Percentiles rank a stretch among this genome's conserved stretches.
Evolutionary conservation across 148 eudicot genomes (phyloP).

Genomic region (Polygonum aviculare): DNA sequence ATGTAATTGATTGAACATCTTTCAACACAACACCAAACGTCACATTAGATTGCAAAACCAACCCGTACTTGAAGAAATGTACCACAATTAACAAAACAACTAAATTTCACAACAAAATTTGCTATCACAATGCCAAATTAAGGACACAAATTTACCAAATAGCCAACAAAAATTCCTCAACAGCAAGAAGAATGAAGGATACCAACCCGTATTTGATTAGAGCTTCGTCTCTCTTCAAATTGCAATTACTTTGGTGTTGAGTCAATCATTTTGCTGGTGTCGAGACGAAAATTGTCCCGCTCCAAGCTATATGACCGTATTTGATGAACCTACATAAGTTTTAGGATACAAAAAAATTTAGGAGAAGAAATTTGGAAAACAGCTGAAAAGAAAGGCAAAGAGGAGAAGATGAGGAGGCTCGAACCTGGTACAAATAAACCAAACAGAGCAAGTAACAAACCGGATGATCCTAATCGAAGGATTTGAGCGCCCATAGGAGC

Average conservation of each 20-base stretch:
- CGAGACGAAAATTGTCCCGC: no score
- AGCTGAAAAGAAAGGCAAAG: neutral
- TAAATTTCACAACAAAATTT: neutral
- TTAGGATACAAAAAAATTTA: no score
- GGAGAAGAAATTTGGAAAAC: no score
- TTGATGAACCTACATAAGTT: slow-evolving; percentile 39
- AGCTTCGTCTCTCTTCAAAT: slow-evolving; percentile 57
- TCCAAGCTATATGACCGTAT: no score
- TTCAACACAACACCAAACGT: no score
- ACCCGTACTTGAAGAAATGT: neutral
- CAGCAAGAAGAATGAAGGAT: slow-evolving; percentile 1
- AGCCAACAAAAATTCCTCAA: no score
- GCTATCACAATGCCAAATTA: neutral
- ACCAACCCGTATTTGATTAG: slow-evolving; percentile 67
- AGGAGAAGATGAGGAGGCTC: neutral
- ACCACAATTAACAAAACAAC: neutral
- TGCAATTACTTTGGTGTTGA: no score
- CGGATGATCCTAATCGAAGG: slow-evolving; percentile 31
- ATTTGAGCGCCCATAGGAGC: slow-evolving; percentile 42
- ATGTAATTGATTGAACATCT: no score
- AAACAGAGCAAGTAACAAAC: slow-evolving; percentile 35
- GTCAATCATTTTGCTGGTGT: no score
- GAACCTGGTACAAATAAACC: slow-evolving; percentile 34
- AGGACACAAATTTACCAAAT: no score
- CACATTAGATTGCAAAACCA: no score